Evolutionary conservation across 2,329 filamentous ascomycete species (phyloP), one percentile per base, ranked within the genome.

Genomic region (Hymenotorrendiella dingleyae): DNA sequence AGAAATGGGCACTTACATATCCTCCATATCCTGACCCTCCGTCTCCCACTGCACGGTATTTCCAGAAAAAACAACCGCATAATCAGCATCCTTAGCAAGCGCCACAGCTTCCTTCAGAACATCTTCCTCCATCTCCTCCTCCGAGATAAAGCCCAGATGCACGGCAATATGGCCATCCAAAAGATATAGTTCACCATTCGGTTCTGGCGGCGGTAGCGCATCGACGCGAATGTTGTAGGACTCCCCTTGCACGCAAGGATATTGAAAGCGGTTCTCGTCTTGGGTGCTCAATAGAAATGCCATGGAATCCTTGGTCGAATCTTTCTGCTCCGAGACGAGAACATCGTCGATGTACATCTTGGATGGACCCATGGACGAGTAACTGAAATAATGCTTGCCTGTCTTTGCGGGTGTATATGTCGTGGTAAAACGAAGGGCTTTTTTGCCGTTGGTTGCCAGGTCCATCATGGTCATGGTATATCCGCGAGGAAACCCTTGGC

Each of bases 61-160:
- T 7, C 78, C 78, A 8, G 75, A 72, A 47, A 79, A 73, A 10
- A 82, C 61, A 16, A 82, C 65, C 8, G 80, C 78, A 46, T 79
- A 71, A 28, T 81, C 76, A 1, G 71, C 70, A n/a, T 70, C 64
- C 48, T 68, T 67, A 10, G 79, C 79, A 9, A 73, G 63, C 9
- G 70, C 62, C 6, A 76, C 71, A 3, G 78, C 78, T 48, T 75
- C 54, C 9, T 42, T 48, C 6, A 58, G 27, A 14, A 60, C 37
- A 39, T 60, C 58, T 10, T 44, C 42, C 40, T 58, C 54, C 26
- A 58, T 52, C 30, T 60, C 54, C 35, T 54, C 52, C 49, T 54
- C 54, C 7, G 8, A 27, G 4, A 39, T 24, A 17, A 43, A 43
- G 14, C 48, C 36, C 7, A 39, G 12, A 23, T 37, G 39, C 2